These are phyloP conservation scores for Pleurotus pulmonarius DNA, from an alignment of 768 basidiomycete genomes.

Conservation along the genomic window DNA sequence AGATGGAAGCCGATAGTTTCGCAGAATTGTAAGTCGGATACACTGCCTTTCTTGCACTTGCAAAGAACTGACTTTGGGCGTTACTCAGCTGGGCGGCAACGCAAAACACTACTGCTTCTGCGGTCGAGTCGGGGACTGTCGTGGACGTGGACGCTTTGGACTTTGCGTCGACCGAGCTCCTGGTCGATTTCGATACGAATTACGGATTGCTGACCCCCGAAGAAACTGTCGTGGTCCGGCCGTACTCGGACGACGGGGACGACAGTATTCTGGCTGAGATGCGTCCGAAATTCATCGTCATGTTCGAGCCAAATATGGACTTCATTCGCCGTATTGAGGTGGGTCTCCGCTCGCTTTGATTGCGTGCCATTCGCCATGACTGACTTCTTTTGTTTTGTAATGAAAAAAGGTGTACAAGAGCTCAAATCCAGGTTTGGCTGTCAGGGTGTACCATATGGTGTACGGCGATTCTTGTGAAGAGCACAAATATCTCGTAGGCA, in stretches of 20 bases:
- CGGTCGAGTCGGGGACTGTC: conserved; percentile 11
- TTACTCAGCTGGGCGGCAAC: conserved; percentile 27
- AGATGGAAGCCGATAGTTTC: conserved; percentile 49
- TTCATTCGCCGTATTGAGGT: conserved; percentile 93
- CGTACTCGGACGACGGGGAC: conserved; percentile 91
- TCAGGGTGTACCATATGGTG: conserved; percentile 95
- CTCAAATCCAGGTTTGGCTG: conserved; percentile 74
- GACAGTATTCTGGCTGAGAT: conserved; percentile 86
- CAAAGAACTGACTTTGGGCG: neutral
- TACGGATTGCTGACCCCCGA: conserved; percentile 80
- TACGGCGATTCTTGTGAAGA: conserved; percentile 93
- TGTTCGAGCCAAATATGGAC: conserved; percentile 93
- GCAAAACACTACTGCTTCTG: conserved; percentile 22
- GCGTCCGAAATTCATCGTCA: conserved; percentile 86
- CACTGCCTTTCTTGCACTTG: conserved; percentile 6
- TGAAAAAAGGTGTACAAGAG: conserved; percentile 74
- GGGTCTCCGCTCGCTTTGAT: conserved; percentile 12
- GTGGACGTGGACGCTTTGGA: conserved; percentile 29
- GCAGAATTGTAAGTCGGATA: conserved; percentile 49
- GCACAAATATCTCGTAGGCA: conserved; percentile 87
- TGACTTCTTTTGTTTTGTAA: too few species aligned
- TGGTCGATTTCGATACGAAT: conserved; percentile 64
- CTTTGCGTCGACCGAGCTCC: conserved; percentile 32
- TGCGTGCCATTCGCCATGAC: too few species aligned
- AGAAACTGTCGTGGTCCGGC: conserved; percentile 79